A percentile compares a stretch with the other conserved stretches of the same genome.
phyloP scores from a whole-genome alignment of 1,284 basidiomycete genomes.

The Microbotryum lychnidis-dioicae region DNA sequence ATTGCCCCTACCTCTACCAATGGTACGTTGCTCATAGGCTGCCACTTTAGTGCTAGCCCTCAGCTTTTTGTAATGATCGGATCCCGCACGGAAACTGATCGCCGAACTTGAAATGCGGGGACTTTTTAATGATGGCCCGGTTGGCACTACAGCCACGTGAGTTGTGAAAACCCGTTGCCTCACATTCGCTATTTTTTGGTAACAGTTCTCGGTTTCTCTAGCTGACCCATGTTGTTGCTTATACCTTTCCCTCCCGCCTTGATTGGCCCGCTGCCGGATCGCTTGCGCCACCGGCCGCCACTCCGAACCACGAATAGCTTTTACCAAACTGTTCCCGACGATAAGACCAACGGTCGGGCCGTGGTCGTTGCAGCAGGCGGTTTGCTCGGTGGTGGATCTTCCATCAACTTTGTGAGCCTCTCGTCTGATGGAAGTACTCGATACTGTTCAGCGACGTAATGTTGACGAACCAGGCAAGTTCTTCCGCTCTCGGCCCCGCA shows the following conservation, averaged over 20 bases:
- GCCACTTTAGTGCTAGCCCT: too few species aligned
- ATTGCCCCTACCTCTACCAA: slow-evolving; percentile 53
- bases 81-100: too few species aligned
- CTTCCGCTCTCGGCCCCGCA: too few species aligned
- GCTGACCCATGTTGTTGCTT: too few species aligned
- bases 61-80: too few species aligned
- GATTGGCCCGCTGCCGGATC: too few species aligned
- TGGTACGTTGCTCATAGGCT: slow-evolving; percentile 26
- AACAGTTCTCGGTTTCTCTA: too few species aligned
- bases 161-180: background rate
- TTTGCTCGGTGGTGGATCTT: slow-evolving; percentile 5
- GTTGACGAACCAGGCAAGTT: background rate
- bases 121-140: too few species aligned
- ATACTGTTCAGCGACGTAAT: background rate
- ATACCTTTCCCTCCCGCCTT: background rate
- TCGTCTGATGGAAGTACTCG: too few species aligned
- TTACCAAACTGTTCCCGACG: background rate
- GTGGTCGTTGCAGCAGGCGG: slow-evolving; percentile 54
- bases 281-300: too few species aligned
- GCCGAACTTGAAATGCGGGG: too few species aligned
- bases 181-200: background rate
- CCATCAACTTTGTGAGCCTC: background rate
- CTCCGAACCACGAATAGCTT: background rate
- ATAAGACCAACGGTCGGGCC: slow-evolving; percentile 49
- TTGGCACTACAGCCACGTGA: too few species aligned